phyloP scores from a whole-genome alignment of 768 basidiomycete genomes.

The Termitomyces sp. region DNA sequence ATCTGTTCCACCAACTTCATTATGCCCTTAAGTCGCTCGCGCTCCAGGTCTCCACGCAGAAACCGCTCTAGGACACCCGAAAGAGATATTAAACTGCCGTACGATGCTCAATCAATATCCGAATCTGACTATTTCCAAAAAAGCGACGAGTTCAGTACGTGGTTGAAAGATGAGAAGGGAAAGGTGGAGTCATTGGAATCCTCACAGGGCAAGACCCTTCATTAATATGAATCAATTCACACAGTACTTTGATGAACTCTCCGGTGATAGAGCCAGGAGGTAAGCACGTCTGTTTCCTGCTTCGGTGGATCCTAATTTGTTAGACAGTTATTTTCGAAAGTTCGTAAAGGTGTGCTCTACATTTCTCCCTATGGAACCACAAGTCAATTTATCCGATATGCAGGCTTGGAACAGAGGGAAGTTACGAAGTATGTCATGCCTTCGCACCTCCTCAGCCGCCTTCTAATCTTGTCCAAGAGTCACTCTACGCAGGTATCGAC shows the following conservation, averaged over 20 bases:
- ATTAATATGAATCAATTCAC: neutral
- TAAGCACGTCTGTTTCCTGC: constrained; percentile 26
- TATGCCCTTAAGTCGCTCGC: neutral
- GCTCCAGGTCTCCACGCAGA: too few relatives aligned
- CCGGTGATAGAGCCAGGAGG: constrained; percentile 77
- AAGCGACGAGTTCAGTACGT: constrained; percentile 79
- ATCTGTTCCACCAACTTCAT: neutral
- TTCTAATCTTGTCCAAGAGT: constrained; percentile 26
- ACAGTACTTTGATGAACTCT: constrained; percentile 84
- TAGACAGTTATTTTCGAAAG: constrained; percentile 80
- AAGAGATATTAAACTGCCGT: constrained; percentile 44
- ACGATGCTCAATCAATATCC: constrained; percentile 56
- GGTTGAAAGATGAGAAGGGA: constrained; percentile 69
- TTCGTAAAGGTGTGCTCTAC: constrained; percentile 66
- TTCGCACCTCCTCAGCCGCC: neutral
- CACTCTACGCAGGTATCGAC: constrained; percentile 59
- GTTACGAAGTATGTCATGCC: constrained; percentile 47
- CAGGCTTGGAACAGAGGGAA: constrained; percentile 82
- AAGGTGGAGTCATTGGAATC: constrained; percentile 32
- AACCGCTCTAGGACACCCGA: constrained; percentile 24
- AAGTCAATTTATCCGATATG: neutral
- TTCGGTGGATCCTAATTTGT: constrained; percentile 24
- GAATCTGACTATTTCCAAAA: constrained; percentile 89
- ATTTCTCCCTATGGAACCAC: neutral
- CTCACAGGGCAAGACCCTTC: neutral